These are phyloP conservation scores for Mortierella sp. DNA, from an alignment of 371 early-diverging fungal species.

Conservation along the genomic window DNA sequence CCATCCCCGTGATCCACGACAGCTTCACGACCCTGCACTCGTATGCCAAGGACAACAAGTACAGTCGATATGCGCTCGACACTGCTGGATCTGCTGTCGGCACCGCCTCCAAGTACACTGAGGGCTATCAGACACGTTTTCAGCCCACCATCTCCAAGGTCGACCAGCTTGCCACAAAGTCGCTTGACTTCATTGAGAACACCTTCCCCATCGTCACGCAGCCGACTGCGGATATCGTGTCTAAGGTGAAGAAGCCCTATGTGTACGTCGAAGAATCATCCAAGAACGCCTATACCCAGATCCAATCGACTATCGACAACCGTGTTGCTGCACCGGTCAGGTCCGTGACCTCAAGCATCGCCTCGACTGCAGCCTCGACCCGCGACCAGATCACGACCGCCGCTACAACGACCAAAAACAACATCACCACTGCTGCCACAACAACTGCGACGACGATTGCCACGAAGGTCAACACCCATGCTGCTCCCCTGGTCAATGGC, in stretches of 20 bases:
- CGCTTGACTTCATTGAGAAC: conserved; percentile 71
- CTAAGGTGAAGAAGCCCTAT: conserved; percentile 58
- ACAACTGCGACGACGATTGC: conserved; percentile 38
- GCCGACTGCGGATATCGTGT: conserved; percentile 70
- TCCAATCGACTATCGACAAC: conserved; percentile 49
- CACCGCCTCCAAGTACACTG: conserved; percentile 56
- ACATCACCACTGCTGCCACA: conserved; percentile 30
- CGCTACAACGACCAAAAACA: conserved; percentile 17
- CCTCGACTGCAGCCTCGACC: conserved; percentile 40
- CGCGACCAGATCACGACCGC: conserved; percentile 32
- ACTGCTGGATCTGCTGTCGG: conserved; percentile 58
- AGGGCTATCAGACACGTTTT: conserved; percentile 60
- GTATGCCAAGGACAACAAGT: conserved; percentile 65
- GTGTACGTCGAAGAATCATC: conserved; percentile 57
- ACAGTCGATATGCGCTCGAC: conserved; percentile 63
- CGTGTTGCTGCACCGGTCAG: conserved; percentile 52
- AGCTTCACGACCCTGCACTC: conserved; percentile 60
- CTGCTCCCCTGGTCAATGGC: conserved; percentile 46
- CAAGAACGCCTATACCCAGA: conserved; percentile 54
- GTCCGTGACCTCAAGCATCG: conserved; percentile 37
- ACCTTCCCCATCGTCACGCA: conserved; percentile 70
- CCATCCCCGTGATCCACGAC: conserved; percentile 72
- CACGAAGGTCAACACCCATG: conserved; percentile 42
- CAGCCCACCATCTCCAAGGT: conserved; percentile 56
- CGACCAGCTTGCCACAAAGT: conserved; percentile 70